These are phyloP conservation scores for Arabis alpina DNA, from an alignment of 345 rosid species.

Conservation along the genomic window DNA sequence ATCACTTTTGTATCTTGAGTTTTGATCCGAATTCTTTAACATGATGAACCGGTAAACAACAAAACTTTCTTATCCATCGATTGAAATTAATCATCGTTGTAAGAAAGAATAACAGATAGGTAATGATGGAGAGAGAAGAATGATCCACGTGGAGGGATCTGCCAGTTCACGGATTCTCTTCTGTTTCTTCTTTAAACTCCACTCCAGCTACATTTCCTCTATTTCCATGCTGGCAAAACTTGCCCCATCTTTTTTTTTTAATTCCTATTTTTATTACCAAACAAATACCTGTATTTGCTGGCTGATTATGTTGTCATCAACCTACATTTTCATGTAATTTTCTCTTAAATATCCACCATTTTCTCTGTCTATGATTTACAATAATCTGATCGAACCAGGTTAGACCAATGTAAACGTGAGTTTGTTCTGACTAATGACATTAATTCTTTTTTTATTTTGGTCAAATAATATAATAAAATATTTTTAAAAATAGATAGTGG, in stretches of 20 bases:
- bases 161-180: slow-evolving; percentile 46
- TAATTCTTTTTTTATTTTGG: neutral
- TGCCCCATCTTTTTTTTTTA: slow-evolving; percentile 10
- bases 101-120: neutral
- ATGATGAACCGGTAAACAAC: no score
- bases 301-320: slow-evolving; percentile 33
- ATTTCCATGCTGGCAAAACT: slow-evolving; percentile 33
- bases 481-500: neutral
- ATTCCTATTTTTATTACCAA: neutral
- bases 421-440: neutral
- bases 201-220: slow-evolving; percentile 34
- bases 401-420: neutral
- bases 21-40: no score
- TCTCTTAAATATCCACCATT: no score
- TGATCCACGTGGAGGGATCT: slow-evolving; percentile 41
- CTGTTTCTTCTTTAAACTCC: slow-evolving; percentile 25
- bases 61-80: no score
- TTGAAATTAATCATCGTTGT: no score
- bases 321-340: slow-evolving; percentile 24
- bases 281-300: slow-evolving; percentile 18
- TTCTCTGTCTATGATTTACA: neutral
- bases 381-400: neutral
- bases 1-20: no score
- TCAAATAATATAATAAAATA: slow-evolving; percentile 10
- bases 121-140: slow-evolving; percentile 15